A percentile compares a stretch with the other conserved stretches of the same genome.
Evolutionary conservation across 1,284 basidiomycete species (phyloP).

Genomic region (Fomitopsis schrenkii): DNA sequence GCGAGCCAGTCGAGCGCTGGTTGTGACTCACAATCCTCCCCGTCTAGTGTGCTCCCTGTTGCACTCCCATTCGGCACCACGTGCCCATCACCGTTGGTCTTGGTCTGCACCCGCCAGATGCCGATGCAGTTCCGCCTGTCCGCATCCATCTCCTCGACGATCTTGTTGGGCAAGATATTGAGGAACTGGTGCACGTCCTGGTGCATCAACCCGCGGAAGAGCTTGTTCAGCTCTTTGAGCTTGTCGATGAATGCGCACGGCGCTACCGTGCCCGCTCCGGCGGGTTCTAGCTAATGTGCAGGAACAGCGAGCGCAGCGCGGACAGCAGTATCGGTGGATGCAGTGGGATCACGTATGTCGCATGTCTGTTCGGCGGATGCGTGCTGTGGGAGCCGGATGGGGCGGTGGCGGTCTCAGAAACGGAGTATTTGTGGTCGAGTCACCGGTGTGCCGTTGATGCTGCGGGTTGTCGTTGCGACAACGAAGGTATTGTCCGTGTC

Average conservation of each 20-base stretch:
- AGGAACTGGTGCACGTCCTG: constrained; percentile 98
- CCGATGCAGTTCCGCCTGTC: constrained; percentile 44
- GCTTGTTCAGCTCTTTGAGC: constrained; percentile 83
- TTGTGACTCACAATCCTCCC: constrained; percentile 50
- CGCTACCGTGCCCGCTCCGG: constrained; percentile 76
- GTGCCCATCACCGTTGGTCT: constrained; percentile 10
- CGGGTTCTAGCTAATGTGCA: constrained; percentile 74
- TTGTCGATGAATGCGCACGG: constrained; percentile 90
- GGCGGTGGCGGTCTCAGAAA: constrained; percentile 14
- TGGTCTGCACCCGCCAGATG: constrained; percentile 8
- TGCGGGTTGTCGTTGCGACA: constrained; percentile 41
- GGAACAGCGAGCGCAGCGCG: constrained; percentile 87
- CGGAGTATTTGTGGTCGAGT: constrained; percentile 20
- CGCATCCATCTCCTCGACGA: constrained; percentile 89
- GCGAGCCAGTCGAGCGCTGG: not conserved
- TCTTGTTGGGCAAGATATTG: constrained; percentile 89
- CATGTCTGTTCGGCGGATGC: constrained; percentile 15
- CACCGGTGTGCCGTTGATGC: constrained; percentile 19
- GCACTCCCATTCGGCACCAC: constrained; percentile 1
- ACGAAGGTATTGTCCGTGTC: constrained; percentile 47
- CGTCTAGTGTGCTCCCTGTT: constrained; percentile 21
- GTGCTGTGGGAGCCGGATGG: constrained; percentile 10
- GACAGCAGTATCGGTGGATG: constrained; percentile 80
- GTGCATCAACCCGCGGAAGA: constrained; percentile 84
- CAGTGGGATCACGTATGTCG: constrained; percentile 41